These are phyloP conservation scores for Parafenestella ontariensis DNA, from an alignment of 2,329 filamentous ascomycete genomes.

Conservation along the genomic window DNA sequence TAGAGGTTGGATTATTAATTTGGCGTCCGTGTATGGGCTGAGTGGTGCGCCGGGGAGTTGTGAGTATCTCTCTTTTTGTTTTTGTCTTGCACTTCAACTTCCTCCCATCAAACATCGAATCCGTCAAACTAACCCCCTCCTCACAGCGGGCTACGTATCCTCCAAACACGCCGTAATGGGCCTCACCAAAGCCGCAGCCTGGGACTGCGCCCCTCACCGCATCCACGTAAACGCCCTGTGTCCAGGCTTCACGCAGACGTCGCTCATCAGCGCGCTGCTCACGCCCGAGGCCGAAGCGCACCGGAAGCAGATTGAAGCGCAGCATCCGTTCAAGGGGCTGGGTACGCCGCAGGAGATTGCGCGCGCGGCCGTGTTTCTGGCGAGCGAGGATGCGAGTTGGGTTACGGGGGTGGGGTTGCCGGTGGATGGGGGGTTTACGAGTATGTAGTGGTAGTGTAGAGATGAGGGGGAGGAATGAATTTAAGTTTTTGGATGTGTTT, in stretches of 20 bases:
- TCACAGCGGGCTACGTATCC: constrained; percentile 49
- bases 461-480: not conserved
- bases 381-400: constrained; percentile 56
- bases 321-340: constrained; percentile 42
- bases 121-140: not conserved
- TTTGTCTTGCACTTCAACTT: not conserved
- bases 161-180: constrained; percentile 60
- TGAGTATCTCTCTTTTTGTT: constrained; percentile 2
- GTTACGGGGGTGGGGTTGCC: constrained; percentile 55
- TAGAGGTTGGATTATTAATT: constrained; percentile 63
- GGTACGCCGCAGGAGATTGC: constrained; percentile 44
- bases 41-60: constrained; percentile 44
- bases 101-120: not conserved
- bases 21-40: constrained; percentile 60
- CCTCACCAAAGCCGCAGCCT: constrained; percentile 57
- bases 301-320: constrained; percentile 13
- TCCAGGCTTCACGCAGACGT: constrained; percentile 54
- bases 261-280: constrained; percentile 33
- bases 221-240: constrained; percentile 64
- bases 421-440: constrained; percentile 56
- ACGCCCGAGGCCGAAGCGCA: constrained; percentile 8
- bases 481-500: not conserved
- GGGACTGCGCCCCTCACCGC: constrained; percentile 57
- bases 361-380: constrained; percentile 53
- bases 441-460: constrained; percentile 13